Conservation (phyloP, 2,329 filamentous ascomycete genomes). For the Fusarium bactridioides region DNA sequence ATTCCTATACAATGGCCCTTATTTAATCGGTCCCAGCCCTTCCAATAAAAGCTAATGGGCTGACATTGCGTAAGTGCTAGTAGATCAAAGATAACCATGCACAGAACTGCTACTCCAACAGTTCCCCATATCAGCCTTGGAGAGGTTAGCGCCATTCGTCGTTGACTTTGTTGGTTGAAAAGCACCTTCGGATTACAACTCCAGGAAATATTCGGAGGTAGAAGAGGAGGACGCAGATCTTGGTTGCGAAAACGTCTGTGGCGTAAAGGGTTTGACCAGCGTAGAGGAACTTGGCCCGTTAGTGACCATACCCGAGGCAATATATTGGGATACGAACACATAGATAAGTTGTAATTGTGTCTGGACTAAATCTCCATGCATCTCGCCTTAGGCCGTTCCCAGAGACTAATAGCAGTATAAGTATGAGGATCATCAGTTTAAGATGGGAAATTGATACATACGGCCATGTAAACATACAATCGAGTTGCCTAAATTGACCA, state of each 20-base stretch:
- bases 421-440: rapidly evolving
- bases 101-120: background rate
- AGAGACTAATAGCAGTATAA: background rate
- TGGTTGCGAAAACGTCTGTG: slow-evolving; percentile 9
- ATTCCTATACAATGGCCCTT: slow-evolving; percentile 6
- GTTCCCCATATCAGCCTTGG: slow-evolving; percentile 15
- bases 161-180: background rate
- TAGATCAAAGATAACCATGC: background rate
- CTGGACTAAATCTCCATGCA: background rate
- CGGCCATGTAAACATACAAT: background rate
- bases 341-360: background rate
- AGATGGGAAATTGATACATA: rapidly evolving
- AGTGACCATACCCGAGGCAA: rapidly evolving
- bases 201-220: slow-evolving; percentile 22
- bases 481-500: background rate
- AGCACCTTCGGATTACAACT: background rate
- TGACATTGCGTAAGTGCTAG: background rate
- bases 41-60: slow-evolving; percentile 16
- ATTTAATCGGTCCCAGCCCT: background rate
- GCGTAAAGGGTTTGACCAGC: slow-evolving; percentile 10
- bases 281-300: slow-evolving; percentile 4
- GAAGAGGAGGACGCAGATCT: slow-evolving; percentile 20
- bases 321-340: background rate
- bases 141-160: background rate
- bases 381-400: slow-evolving; percentile 10